Evolutionary conservation across 345 rosid species (phyloP).

Genomic region (Brassica juncea): DNA sequence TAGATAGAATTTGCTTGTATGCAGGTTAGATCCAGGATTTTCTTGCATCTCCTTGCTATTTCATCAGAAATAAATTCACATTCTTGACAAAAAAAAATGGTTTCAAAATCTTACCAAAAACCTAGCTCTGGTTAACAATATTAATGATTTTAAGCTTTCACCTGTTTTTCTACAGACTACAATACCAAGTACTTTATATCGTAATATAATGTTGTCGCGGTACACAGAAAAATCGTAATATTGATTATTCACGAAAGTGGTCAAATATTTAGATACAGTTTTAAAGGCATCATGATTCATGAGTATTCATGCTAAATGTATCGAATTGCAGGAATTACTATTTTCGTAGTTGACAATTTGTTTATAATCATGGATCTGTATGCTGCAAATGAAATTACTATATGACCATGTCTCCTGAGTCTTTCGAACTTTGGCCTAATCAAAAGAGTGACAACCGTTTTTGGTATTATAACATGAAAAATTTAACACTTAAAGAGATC

Average conservation of each 20-base stretch:
- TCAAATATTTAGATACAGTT: not conserved
- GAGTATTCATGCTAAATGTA: not conserved
- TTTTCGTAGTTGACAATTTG: not conserved
- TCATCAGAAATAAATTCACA: not conserved
- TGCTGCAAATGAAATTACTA: constrained; percentile 6
- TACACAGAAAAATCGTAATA: not conserved
- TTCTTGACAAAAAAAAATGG: not conserved
- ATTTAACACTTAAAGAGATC: not conserved
- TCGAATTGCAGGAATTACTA: not conserved
- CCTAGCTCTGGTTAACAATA: not conserved
- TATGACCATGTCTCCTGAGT: constrained; percentile 7
- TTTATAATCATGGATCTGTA: not conserved
- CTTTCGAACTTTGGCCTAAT: constrained; percentile 6
- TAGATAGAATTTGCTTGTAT: not conserved
- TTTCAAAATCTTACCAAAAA: constrained; percentile 10
- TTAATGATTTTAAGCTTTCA: not conserved
- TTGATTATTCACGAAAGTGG: not conserved
- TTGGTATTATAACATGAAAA: not conserved
- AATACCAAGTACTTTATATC: not conserved
- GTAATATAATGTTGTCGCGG: not conserved
- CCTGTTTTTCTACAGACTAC: not conserved
- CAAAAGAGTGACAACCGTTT: constrained; percentile 7
- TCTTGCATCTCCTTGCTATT: not conserved
- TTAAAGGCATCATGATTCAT: not conserved
- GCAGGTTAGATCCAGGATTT: not conserved